Base-by-base conservation (phyloP, 768 basidiomycete genomes). In the Rhizopogon vesiculosus region DNA sequence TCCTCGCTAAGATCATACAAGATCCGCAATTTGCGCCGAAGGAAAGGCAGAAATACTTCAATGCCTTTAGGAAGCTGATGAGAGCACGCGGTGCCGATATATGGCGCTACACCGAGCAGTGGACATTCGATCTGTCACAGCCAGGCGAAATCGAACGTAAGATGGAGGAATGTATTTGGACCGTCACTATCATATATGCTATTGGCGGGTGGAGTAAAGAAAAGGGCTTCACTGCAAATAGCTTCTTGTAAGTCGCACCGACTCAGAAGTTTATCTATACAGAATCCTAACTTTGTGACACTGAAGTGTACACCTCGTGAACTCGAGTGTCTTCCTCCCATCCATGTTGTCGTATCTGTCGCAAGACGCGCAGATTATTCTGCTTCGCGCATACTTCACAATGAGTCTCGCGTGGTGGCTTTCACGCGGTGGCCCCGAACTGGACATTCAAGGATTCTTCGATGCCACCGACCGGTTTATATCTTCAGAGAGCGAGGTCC, bases 121-220 rank as follows among this genome's bases (percentile, higher is more conserved):
- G 83, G 83, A 73, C 66, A 3, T 43, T 77, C 19, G 69, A 80
- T 54, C 55, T 67, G 42, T 55, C 58, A 39, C 57, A 71, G 52
- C 60, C 74, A 40, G 60, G 69, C 33, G 72, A 76, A 58, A 60
- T 83, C 6, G 73, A 76, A n/a, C 66, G 72, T 16, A 89, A 86
- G 66, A 73, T 85, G 25, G 83, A 85, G 59, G 87, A 91, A 60
- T 59, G 91, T 4, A 62, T 72, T 5, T 90, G 85, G 82, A 67
- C 78, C 16, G 76, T 73, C 43, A 70, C 71, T 0, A 54, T 86
- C n/a, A 59, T 85, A 19, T 90, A 84, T 57, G 83, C 76, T 2
- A 70, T 83, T 18, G 78, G 76, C 6, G 85, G 82, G 3, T 82
- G 76, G 73, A 69, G 72, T 40, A 83, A 83, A 64, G 73, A 76